Conservation (phyloP, 768 basidiomycete species). For the Flagelloscypha sp. region DNA sequence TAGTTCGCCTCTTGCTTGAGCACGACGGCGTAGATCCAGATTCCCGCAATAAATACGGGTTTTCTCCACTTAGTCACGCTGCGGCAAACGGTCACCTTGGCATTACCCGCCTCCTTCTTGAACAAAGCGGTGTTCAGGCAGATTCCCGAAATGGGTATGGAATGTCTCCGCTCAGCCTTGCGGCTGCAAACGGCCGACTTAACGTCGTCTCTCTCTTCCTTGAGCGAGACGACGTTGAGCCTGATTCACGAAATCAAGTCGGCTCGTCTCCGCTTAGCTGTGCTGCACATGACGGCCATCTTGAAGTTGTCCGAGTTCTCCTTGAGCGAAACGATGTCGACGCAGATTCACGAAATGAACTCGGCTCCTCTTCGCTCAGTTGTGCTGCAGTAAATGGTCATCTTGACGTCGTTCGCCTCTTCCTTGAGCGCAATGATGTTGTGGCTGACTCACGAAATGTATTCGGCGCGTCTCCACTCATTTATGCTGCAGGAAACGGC, state of each 20-base stretch:
- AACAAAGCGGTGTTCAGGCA: background rate
- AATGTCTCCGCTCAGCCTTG: background rate
- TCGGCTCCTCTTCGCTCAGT: background rate
- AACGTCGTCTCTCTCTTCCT: background rate
- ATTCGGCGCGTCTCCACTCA: background rate
- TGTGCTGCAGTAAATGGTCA: background rate
- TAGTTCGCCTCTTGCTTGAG: background rate
- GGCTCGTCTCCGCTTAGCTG: background rate
- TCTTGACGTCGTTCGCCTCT: background rate
- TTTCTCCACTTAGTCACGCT: background rate
- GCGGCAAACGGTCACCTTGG: background rate
- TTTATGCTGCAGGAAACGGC: background rate
- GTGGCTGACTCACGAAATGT: background rate
- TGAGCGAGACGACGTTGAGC: background rate
- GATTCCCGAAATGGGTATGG: background rate
- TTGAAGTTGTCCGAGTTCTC: background rate
- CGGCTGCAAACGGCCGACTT: background rate
- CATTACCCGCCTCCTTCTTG: background rate
- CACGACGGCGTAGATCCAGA: background rate
- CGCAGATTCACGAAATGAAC: background rate
- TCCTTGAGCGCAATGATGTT: background rate
- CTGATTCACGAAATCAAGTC: background rate
- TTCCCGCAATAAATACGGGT: background rate
- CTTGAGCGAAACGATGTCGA: background rate
- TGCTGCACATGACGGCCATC: background rate